Evolutionary conservation across 148 eudicot species (phyloP).

Genomic region (Amaranthus hypochondriacus): DNA sequence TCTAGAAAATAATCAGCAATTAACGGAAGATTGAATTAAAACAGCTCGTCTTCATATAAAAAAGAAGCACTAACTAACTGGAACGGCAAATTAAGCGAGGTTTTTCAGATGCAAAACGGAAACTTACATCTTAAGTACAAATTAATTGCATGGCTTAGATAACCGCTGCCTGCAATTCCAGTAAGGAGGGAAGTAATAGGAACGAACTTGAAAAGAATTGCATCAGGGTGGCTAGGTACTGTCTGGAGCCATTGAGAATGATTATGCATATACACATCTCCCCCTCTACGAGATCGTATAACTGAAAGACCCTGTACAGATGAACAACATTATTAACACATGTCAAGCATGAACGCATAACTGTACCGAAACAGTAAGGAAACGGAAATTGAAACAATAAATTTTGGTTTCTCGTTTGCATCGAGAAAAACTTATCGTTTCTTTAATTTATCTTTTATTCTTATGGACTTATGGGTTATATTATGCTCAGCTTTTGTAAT

Average conservation of each 20-base stretch:
- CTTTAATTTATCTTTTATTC: too few species aligned
- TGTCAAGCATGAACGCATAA: not conserved
- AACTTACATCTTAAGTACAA: constrained; percentile 87
- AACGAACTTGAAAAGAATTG: constrained; percentile 79
- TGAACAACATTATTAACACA: not conserved
- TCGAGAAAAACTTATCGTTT: too few species aligned
- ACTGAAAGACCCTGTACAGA: constrained; percentile 77
- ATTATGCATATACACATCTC: constrained; percentile 66
- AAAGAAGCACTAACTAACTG: not conserved
- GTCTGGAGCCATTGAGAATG: constrained; percentile 95
- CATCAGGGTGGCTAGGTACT: constrained; percentile 79
- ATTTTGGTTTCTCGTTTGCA: too few species aligned
- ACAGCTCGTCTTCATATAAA: not conserved
- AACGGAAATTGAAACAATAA: too few species aligned
- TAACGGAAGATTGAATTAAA: not conserved
- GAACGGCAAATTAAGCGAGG: not conserved
- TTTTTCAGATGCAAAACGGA: not conserved
- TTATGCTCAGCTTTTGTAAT: too few species aligned
- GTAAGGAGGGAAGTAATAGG: constrained; percentile 92
- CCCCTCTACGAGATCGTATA: constrained; percentile 88
- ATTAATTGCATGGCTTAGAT: constrained; percentile 95
- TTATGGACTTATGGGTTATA: too few species aligned
- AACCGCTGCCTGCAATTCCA: constrained; percentile 94
- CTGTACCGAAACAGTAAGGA: too few species aligned
- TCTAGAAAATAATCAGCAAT: not conserved